phyloP scores from a whole-genome alignment of 2,329 filamentous ascomycete genomes.

The Didymella pinodella region DNA sequence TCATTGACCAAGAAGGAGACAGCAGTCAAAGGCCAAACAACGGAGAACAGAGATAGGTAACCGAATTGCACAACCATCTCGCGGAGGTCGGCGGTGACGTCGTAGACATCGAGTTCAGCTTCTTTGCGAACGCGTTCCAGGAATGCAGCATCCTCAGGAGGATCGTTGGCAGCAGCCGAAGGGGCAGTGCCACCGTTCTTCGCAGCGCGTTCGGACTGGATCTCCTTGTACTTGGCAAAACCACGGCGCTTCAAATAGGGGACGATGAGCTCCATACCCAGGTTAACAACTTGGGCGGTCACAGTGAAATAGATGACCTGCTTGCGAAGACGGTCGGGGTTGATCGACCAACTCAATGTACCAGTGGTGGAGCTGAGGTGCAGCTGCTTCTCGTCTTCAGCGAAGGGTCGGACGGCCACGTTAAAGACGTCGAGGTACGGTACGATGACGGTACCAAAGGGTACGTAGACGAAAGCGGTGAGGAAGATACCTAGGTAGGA shows the following conservation, averaged over 20 bases:
- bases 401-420: constrained; percentile 75
- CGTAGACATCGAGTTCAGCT: constrained; percentile 81
- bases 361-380: constrained; percentile 57
- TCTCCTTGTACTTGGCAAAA: constrained; percentile 79
- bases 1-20: constrained; percentile 92
- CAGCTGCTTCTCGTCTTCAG: constrained; percentile 76
- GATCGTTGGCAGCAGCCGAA: constrained; percentile 65
- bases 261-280: constrained; percentile 82
- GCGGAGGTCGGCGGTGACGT: constrained; percentile 87
- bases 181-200: constrained; percentile 63
- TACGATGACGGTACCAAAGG: constrained; percentile 83
- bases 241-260: constrained; percentile 83
- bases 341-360: constrained; percentile 73
- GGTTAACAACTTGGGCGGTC: constrained; percentile 89
- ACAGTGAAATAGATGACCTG: constrained; percentile 97
- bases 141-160: constrained; percentile 80
- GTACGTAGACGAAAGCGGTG: constrained; percentile 93
- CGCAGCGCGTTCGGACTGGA: constrained; percentile 67
- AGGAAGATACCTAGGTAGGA: constrained; percentile 87
- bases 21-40: constrained; percentile 92
- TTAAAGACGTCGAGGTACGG: constrained; percentile 87
- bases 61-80: constrained; percentile 72
- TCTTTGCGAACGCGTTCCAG: constrained; percentile 82
- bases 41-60: constrained; percentile 89
- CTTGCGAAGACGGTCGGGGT: constrained; percentile 81